Conservation (phyloP, 805 yeast species). For the Candida pseudofarinosa region DNA sequence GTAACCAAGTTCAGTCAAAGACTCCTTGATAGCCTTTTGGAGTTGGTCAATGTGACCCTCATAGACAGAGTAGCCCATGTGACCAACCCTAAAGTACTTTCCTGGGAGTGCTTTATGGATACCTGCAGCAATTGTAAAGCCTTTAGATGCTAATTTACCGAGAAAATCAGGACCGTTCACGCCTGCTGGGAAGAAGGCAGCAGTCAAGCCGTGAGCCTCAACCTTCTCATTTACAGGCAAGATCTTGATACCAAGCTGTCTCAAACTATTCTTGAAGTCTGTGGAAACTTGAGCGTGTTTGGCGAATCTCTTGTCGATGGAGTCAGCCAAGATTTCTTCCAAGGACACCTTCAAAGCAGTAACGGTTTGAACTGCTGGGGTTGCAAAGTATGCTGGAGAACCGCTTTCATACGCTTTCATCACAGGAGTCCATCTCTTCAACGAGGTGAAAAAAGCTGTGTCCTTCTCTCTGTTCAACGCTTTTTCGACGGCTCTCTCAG, state of each 20-base stretch:
- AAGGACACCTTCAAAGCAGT: slow-evolving; percentile 78
- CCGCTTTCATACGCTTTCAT: slow-evolving; percentile 84
- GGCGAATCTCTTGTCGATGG: slow-evolving; percentile 56
- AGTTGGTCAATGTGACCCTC: slow-evolving; percentile 38
- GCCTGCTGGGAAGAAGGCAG: slow-evolving; percentile 76
- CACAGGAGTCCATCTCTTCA: slow-evolving; percentile 84
- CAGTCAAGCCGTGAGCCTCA: slow-evolving; percentile 87
- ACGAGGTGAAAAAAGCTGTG: slow-evolving; percentile 61
- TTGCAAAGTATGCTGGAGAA: slow-evolving; percentile 83
- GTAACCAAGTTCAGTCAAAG: slow-evolving; percentile 19
- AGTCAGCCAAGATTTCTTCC: slow-evolving; percentile 57
- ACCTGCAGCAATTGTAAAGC: slow-evolving; percentile 84
- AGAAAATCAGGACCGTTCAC: slow-evolving; percentile 66
- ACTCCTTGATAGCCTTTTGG: slow-evolving; percentile 29
- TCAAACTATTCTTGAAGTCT: slow-evolving; percentile 57
- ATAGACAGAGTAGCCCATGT: slow-evolving; percentile 80
- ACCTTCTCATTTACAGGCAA: slow-evolving; percentile 55
- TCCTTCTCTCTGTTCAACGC: slow-evolving; percentile 48
- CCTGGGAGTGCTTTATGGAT: slow-evolving; percentile 75
- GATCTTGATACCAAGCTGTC: slow-evolving; percentile 59
- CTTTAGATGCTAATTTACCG: slow-evolving; percentile 53
- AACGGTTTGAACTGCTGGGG: slow-evolving; percentile 88
- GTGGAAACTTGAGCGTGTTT: slow-evolving; percentile 61
- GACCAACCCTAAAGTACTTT: slow-evolving; percentile 90
- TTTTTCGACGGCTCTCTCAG: slow-evolving; percentile 67